Evolutionary conservation across 352 stramenopile genomes (phyloP), one percentile per base, ranked within the genome.

Genomic region (Thalassiosira ordinaria): DNA sequence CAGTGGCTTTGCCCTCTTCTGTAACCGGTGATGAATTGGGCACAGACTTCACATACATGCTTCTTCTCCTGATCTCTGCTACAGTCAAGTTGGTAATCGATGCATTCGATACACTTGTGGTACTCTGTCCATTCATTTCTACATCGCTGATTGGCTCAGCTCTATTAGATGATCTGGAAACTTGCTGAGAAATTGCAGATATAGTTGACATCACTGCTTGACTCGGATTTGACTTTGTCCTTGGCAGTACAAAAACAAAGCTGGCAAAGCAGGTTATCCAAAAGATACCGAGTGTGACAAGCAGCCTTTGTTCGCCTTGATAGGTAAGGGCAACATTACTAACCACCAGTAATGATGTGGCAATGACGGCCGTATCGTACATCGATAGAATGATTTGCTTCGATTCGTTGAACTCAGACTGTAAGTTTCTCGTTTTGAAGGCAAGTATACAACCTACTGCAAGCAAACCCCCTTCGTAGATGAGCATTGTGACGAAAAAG

Each of bases 351-450:
- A 78, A 31, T 14, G 78, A 51, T 20, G 52, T 57, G 1, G 22
- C 55, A 13, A 77, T 49, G 31, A 88, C 65, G 26, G 62, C 78
- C 52, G 80, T 83, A 35, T 88, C 77, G 53, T 85, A 88, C 75
- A 88, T 88, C 33, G 80, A 49, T 66, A 83, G 72, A 18, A 85
- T 74, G 26, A 88, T 49, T 67, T 84, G 74, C 24, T 82, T 82
- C 0, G 52, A 55, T 41, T 88, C 80, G 27, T 74, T 74, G 60
- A 88, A 83, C 0, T 77, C 33, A 11, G 35, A 35, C 29, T 75
- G 16, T 31, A 85, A 41, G 60, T 85, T 82, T 47, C 80, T 57
- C 27, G 80, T 83, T 44, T 74, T 73, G 35, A 68, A 88, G 4
- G 80, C 75, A 47, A 88, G 55, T 47, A 80, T n/a, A 55, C 75